Conservation (phyloP, 2,329 filamentous ascomycete species). For the Monosporascus sp. region DNA sequence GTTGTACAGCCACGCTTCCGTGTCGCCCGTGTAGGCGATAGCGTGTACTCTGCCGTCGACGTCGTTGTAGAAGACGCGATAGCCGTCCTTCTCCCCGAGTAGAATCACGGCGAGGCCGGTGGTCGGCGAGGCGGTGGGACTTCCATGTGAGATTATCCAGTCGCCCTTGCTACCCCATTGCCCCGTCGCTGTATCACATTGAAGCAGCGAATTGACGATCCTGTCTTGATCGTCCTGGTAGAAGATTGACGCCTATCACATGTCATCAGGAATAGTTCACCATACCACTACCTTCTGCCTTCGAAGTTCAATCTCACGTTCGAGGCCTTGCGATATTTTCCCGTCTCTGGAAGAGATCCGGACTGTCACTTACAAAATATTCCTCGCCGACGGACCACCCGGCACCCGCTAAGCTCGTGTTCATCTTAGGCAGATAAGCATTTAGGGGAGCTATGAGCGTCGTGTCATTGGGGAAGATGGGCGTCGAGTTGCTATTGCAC, state of each 20-base stretch:
- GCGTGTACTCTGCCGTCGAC: conserved; percentile 24
- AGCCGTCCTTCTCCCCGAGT: conserved; percentile 28
- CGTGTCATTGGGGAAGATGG: conserved; percentile 31
- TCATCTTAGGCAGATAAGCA: conserved; percentile 23
- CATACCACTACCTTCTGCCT: not conserved
- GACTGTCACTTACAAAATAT: conserved; percentile 28
- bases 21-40: conserved; percentile 24
- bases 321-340: not conserved
- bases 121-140: conserved; percentile 20
- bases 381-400: conserved; percentile 28
- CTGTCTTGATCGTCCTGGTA: conserved; percentile 25
- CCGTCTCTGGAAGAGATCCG: not conserved
- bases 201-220: conserved; percentile 28
- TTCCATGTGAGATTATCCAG: conserved; percentile 24
- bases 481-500: conserved; percentile 25
- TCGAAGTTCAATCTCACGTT: not conserved
- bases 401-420: conserved; percentile 29
- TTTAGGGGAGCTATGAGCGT: conserved; percentile 22
- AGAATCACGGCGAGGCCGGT: conserved; percentile 28
- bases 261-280: conserved; percentile 12
- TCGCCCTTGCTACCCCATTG: conserved; percentile 25
- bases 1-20: conserved; percentile 23
- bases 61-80: conserved; percentile 35
- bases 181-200: conserved; percentile 32
- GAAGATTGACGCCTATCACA: conserved; percentile 30